Evolutionary conservation across 257 asterid species (phyloP).

Genomic region (Oldenlandia corymbosa): DNA sequence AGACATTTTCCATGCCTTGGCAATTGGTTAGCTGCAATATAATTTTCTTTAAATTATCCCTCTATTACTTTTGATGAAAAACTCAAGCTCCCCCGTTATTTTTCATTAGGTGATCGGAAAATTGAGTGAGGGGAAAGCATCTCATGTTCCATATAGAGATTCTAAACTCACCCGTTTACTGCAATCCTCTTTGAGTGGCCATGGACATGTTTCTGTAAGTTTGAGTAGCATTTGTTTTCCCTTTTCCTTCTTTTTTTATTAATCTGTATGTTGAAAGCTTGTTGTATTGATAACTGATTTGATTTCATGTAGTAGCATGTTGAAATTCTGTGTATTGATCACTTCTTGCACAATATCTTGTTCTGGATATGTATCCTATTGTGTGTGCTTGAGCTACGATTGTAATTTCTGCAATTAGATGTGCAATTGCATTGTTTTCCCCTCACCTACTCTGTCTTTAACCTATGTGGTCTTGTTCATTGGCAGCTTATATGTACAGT

Average conservation of each 20-base stretch:
- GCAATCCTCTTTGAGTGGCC: conserved; percentile 97
- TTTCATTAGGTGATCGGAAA: conserved; percentile 87
- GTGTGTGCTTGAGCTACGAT: no score
- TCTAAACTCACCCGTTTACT: conserved; percentile 94
- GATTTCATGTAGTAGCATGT: no score
- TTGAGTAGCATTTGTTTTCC: not conserved
- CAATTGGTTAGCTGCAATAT: not conserved
- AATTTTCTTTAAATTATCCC: not conserved
- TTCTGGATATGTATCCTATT: no score
- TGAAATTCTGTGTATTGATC: no score
- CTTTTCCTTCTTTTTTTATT: no score
- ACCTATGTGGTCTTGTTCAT: conserved; percentile 15
- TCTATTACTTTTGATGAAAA: not conserved
- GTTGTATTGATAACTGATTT: not conserved
- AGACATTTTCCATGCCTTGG: not conserved
- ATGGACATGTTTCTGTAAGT: conserved; percentile 98
- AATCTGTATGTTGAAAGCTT: no score
- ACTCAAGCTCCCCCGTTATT: conserved; percentile 15
- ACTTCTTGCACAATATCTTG: no score
- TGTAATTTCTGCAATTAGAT: no score
- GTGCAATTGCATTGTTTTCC: no score
- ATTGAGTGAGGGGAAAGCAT: conserved; percentile 94
- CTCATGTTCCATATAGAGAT: conserved; percentile 97
- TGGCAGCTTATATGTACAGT: conserved; percentile 89
- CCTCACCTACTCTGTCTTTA: not conserved